Percentiles rank a stretch among this genome's conserved stretches.
Conservation (phyloP, 139 green algal species). For the Chlamydomonas eustigma region DNA sequence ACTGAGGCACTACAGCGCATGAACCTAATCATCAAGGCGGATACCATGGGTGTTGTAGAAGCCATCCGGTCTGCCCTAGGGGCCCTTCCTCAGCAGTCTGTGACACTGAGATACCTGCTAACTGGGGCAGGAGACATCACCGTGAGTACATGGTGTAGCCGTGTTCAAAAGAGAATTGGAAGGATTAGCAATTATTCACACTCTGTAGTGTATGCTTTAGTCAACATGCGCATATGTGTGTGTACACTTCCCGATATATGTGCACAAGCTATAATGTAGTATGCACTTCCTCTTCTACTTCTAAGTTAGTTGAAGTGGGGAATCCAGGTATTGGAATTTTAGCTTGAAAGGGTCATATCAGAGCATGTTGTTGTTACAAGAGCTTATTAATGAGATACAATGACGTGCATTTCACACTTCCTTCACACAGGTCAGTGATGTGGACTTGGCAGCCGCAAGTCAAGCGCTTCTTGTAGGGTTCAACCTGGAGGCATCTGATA, state of each 20-base stretch:
- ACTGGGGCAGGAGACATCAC: constrained; percentile 1
- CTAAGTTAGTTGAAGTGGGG: too few species aligned
- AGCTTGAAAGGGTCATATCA: too few species aligned
- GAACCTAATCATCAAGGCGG: constrained; percentile 92
- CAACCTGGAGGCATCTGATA: constrained; percentile 67
- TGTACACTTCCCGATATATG: too few species aligned
- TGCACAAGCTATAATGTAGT: too few species aligned
- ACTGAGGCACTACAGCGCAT: constrained; percentile 61
- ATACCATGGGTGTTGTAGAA: constrained; percentile 84
- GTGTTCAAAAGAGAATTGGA: neutral
- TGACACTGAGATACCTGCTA: constrained; percentile 89
- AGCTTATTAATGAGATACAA: too few species aligned
- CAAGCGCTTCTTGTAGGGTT: constrained; percentile 68
- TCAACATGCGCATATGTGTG: too few species aligned
- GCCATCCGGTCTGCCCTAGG: constrained; percentile 82
- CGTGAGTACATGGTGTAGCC: neutral
- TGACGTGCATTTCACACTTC: constrained; percentile 12
- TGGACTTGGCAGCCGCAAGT: constrained; percentile 86
- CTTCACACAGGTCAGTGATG: constrained; percentile 71
- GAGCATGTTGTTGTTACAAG: too few species aligned
- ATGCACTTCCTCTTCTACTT: too few species aligned
- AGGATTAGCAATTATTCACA: neutral
- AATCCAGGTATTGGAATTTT: too few species aligned
- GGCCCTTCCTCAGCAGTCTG: constrained; percentile 80
- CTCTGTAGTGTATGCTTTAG: too few species aligned